A percentile compares a stretch with the other conserved stretches of the same genome.
phyloP scores from a whole-genome alignment of 148 eudicot genomes.

The Chenopodium suecicum region DNA sequence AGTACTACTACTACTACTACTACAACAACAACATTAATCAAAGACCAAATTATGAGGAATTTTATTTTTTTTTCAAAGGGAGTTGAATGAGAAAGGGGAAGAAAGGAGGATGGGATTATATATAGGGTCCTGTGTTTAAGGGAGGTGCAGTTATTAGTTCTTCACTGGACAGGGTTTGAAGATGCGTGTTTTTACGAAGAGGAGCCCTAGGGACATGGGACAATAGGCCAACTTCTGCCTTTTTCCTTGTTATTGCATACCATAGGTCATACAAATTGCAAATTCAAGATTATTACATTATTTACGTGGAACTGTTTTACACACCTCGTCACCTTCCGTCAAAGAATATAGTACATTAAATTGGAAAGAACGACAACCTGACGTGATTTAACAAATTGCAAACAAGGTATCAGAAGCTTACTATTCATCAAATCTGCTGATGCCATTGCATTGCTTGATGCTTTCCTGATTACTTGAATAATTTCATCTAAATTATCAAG shows the following conservation, averaged over 20 bases:
- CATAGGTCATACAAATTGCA: background rate
- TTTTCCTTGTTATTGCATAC: background rate
- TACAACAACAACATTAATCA: no score
- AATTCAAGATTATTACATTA: background rate
- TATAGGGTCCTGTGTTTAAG: background rate
- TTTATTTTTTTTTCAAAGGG: background rate
- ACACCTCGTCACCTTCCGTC: background rate
- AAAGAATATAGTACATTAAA: background rate
- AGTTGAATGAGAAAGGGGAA: background rate
- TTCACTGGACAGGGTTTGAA: background rate
- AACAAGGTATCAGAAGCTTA: constrained; percentile 24
- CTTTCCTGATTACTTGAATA: constrained; percentile 68
- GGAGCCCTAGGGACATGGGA: background rate
- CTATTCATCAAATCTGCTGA: constrained; percentile 63
- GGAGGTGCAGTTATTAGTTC: background rate
- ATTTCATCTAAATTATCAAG: constrained; percentile 87
- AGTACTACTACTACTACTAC: no score
- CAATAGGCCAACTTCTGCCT: background rate
- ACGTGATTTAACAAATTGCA: background rate
- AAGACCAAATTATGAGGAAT: no score
- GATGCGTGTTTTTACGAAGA: background rate
- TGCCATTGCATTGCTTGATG: constrained; percentile 73
- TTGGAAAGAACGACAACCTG: background rate
- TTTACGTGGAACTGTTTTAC: background rate
- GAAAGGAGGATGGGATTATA: background rate